Base-by-base conservation (phyloP, 106 monocot genomes). In the Amphibolis antarctica region DNA sequence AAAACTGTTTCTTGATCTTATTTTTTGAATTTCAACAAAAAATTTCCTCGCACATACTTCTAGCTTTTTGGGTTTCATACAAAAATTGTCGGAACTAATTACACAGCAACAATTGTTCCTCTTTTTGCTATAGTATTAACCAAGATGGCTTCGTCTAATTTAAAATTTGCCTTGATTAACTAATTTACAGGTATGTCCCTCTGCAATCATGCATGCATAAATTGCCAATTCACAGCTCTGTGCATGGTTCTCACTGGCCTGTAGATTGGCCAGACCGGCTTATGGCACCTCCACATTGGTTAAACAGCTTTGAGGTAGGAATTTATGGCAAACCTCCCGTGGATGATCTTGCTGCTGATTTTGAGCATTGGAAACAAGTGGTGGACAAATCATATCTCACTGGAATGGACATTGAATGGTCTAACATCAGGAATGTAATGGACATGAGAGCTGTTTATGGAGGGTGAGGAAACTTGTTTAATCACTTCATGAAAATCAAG, bases 221-320 rank as follows among this genome's bases (percentile, higher is more conserved):
- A 66, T 61, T 86, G 68, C 89, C 94, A 69, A 62, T 80, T 28
- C 64, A 86, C 10, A 82, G 86, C 62, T 89, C 89, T 68, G 72
- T 89, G 68, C 78, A 82, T 48, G 94, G 94, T 12, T 76, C 81
- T 46, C 86, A 86, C 45, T 96, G 94, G 94, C 94, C 94, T 54
- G 89, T 83, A 66, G 94, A 96, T 55, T 96, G 94, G 94, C 94
- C 94, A 19, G 84, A 81, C 63, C 83, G 94, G 70, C 89, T 96
- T 67, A 78, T 84, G 62, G 67, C 55, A 27, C 86, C 84, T 69
- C 89, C 94, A 44, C 89, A 96, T 28, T 96, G 94, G 94, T 69
- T 96, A 46, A 74, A 66, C 28, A 86, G 86, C 71, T n/a, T n/a
- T n/a, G n/a, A n/a, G n/a, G n/a, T n/a, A n/a, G n/a, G n/a, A n/a